Base-by-base conservation (phyloP, 176 grass and related monocot species). In the Avena atlantica region DNA sequence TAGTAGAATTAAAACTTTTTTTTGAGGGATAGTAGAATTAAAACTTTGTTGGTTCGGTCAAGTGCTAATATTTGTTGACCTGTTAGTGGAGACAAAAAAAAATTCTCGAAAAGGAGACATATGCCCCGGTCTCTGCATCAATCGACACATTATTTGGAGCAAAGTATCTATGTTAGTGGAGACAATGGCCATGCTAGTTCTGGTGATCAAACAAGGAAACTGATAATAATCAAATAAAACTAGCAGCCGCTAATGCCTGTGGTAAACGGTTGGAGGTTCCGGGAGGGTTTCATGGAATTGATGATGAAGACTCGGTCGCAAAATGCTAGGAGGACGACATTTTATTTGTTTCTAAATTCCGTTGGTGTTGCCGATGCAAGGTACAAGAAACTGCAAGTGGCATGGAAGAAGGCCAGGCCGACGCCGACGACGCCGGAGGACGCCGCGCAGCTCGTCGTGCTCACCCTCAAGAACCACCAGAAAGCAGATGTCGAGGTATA, bases 391-490 rank as follows among this genome's bases (percentile, higher is more conserved):
- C 73, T 99, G 70, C 74, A 87, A 42, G 90, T 90, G 40, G 89
- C 97, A 85, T 99, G 97, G 97, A 91, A 88, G 91, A 93, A 93
- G 63, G 83, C 92, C 13, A 89, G 91, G 78, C 97, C 92, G 17
- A 84, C 92, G 1, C 97, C 97, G 9, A 96, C 78, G 63, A 96
- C 94, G 72, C 90, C 89, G 17, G 93, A 99, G 90, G 93, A 93
- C 19, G 92, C 94, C 2, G 81, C 90, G 3, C 70, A 79, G 11
- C 83, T 99, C 71, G 91, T 99, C 21, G 77, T 99, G 64, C 83
- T 84, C 57, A 93, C 97, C 15, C 91, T 99, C 24, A 99, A 99
- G 92, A 94, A 93, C 64, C 97, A 99, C 31, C 94, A 99, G 67
- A 99, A 96, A 79, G 97, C 94, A 29, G 89, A 99, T 15, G 89